These are phyloP conservation scores for Globisporangium okanoganense DNA, from an alignment of 352 stramenopile genomes.

Conservation along the genomic window DNA sequence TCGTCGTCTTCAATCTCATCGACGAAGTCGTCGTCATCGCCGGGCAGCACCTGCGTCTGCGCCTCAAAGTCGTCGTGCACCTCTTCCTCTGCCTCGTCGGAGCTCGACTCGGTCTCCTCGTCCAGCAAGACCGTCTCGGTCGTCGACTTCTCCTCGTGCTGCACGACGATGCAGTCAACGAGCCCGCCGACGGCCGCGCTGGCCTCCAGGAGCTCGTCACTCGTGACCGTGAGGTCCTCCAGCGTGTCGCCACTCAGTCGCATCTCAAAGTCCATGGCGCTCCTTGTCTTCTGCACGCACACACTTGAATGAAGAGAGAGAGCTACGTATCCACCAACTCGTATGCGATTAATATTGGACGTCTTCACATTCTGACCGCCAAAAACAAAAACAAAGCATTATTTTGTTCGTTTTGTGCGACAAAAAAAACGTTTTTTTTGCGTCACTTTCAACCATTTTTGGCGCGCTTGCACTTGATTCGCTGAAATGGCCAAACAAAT, in stretches of 20 bases:
- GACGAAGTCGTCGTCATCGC: constrained; percentile 5
- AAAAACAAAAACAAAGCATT: too few relatives aligned
- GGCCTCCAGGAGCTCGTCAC: constrained; percentile 9
- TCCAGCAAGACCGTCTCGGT: not conserved
- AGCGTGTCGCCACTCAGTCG: constrained; percentile 8
- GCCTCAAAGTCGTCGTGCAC: constrained; percentile 12
- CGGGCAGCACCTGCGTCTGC: constrained; percentile 8
- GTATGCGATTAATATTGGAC: not conserved
- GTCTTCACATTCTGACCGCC: too few relatives aligned
- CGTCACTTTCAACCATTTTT: too few relatives aligned
- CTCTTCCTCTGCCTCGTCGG: not conserved
- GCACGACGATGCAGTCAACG: not conserved
- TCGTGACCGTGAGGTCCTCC: constrained; percentile 13
- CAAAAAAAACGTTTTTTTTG: not conserved
- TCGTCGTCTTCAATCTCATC: constrained; percentile 26
- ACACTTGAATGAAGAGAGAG: not conserved
- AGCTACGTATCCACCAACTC: not conserved
- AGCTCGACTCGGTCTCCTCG: constrained; percentile 7
- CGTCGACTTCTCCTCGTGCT: not conserved
- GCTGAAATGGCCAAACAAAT: not conserved
- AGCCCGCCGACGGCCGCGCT: constrained; percentile 6
- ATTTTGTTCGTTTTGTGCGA: too few relatives aligned
- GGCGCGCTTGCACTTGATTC: constrained; percentile 14
- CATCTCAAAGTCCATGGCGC: constrained; percentile 12
- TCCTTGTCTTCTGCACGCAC: not conserved